Evolutionary conservation across 257 asterid genomes (phyloP).

Genomic region (Striga asiatica): DNA sequence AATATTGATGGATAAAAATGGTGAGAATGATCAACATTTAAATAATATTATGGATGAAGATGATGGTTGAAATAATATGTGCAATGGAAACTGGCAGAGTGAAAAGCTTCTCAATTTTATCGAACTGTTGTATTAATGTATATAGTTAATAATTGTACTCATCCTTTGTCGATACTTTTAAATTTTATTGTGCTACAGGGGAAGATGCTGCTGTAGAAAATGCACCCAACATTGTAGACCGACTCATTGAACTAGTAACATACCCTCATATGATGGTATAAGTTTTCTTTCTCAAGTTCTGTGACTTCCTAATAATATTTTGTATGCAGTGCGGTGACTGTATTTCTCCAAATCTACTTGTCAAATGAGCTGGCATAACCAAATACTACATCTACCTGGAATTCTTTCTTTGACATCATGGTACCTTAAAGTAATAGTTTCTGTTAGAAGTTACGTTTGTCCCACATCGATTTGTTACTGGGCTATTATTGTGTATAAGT

Average conservation of each 20-base stretch:
- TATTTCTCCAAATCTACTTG: too few relatives aligned
- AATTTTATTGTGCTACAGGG: slow-evolving; percentile 35
- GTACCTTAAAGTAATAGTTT: not conserved
- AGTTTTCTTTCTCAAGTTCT: slow-evolving; percentile 8
- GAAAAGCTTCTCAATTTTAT: not conserved
- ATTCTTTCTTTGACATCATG: not conserved
- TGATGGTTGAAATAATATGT: too few relatives aligned
- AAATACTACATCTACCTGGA: too few relatives aligned
- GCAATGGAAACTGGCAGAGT: not conserved
- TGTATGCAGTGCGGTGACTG: too few relatives aligned
- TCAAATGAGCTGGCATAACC: too few relatives aligned
- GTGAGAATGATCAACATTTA: slow-evolving; percentile 48
- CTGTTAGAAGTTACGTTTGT: too few relatives aligned
- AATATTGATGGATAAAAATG: slow-evolving; percentile 60
- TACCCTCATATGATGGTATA: slow-evolving; percentile 59
- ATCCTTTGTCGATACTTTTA: slow-evolving; percentile 9
- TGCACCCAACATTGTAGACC: slow-evolving; percentile 42
- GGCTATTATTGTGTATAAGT: too few relatives aligned
- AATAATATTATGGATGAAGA: too few relatives aligned
- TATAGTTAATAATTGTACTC: not conserved
- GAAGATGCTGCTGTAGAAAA: slow-evolving; percentile 58
- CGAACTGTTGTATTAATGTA: not conserved
- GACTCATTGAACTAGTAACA: slow-evolving; percentile 44
- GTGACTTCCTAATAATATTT: not conserved
- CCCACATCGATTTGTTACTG: too few relatives aligned